Conservation (phyloP, 306 rosid genomes). For the Prunus kanzakura region DNA sequence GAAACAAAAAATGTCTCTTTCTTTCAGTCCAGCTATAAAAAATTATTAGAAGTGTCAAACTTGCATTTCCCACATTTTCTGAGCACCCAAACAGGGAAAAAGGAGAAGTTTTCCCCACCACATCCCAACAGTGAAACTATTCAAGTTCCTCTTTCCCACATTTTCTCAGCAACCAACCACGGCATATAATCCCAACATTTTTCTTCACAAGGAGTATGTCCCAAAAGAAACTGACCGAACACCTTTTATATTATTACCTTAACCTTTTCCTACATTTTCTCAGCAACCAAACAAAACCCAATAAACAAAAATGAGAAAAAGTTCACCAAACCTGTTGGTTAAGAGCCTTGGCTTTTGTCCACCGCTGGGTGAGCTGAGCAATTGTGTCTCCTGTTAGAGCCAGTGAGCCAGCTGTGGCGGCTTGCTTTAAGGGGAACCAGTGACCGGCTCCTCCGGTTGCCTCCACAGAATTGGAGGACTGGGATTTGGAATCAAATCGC, state of each 20-base stretch:
- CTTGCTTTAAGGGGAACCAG: constrained; percentile 74
- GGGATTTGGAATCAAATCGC: constrained; percentile 35
- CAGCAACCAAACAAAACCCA: background rate
- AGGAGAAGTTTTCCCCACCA: background rate
- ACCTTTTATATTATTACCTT: background rate
- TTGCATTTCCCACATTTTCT: background rate
- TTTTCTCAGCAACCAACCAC: constrained; percentile 15
- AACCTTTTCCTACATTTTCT: background rate
- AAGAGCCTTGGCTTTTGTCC: constrained; percentile 24
- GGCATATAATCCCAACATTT: background rate
- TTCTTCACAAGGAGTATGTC: no score
- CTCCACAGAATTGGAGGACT: constrained; percentile 38
- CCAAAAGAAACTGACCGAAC: no score
- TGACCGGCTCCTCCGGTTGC: constrained; percentile 47
- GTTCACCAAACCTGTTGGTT: constrained; percentile 29
- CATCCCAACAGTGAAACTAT: background rate
- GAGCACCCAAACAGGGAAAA: constrained; percentile 15
- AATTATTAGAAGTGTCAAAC: background rate
- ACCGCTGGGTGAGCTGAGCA: constrained; percentile 47
- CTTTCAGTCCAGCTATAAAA: background rate
- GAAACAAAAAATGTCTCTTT: background rate
- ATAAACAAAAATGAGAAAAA: background rate
- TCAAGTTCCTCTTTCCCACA: background rate
- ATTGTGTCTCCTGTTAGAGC: constrained; percentile 51
- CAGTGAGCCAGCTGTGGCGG: constrained; percentile 65